Conservation (phyloP, 495 filamentous ascomycete genomes). For the Aspergillus cavernicola region DNA sequence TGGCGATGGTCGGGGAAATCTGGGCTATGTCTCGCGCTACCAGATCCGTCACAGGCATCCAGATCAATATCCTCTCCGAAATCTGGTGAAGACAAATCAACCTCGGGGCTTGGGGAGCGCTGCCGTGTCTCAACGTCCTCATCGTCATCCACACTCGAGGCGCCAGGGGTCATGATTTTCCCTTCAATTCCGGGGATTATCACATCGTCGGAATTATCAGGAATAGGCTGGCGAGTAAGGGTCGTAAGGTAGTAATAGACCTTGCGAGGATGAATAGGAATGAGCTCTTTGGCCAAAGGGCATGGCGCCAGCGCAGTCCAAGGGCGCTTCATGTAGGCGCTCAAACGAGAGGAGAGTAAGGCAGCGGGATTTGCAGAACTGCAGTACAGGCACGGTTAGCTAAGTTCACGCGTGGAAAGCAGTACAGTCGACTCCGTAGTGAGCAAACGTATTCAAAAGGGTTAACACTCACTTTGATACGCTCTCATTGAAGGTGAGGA, state of each 20-base stretch:
- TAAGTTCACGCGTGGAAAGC: background rate
- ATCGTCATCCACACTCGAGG: conserved; percentile 72
- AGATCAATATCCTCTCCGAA: conserved; percentile 66
- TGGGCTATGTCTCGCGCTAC: conserved; percentile 52
- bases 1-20: conserved; percentile 45
- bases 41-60: conserved; percentile 33
- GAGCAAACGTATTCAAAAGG: no score
- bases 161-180: conserved; percentile 72
- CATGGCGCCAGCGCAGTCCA: conserved; percentile 82
- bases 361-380: conserved; percentile 95
- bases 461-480: conserved; percentile 76
- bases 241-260: conserved; percentile 96
- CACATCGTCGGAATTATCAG: conserved; percentile 61
- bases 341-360: conserved; percentile 87
- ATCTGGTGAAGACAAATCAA: conserved; percentile 85
- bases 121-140: conserved; percentile 67
- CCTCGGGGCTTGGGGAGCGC: conserved; percentile 83
- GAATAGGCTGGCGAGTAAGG: conserved; percentile 74
- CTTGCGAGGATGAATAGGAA: conserved; percentile 86
- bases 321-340: conserved; percentile 81
- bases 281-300: conserved; percentile 86
- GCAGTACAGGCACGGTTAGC: conserved; percentile 5
- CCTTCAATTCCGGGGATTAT: conserved; percentile 39
- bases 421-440: no score
- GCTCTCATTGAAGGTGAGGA: conserved; percentile 70